phyloP scores from a whole-genome alignment of 495 filamentous ascomycete genomes.

The Thozetella sp. region DNA sequence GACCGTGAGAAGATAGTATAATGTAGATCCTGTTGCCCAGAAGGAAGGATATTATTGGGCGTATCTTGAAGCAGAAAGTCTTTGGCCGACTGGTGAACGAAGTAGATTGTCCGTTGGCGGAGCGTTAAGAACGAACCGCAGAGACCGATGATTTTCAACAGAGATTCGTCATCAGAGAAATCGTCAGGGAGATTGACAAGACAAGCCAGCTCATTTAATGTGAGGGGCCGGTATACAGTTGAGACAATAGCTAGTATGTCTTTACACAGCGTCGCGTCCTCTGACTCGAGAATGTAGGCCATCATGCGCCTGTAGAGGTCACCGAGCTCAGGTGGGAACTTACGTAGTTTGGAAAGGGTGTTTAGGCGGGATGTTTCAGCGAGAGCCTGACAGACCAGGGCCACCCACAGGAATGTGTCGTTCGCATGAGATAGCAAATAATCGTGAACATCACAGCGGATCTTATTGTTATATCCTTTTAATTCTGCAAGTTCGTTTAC shows the following conservation, averaged over 20 bases:
- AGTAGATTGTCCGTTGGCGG: constrained; percentile 21
- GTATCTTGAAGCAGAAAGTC: constrained; percentile 22
- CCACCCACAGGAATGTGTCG: constrained; percentile 34
- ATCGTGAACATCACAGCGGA: constrained; percentile 12
- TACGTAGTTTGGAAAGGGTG: constrained; percentile 6
- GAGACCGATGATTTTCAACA: constrained; percentile 12
- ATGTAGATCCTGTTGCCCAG: constrained; percentile 1
- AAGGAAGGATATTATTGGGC: background rate
- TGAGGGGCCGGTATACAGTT: constrained; percentile 16
- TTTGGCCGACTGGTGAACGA: constrained; percentile 40
- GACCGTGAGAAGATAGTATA: constrained; percentile 25
- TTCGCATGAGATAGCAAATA: constrained; percentile 21
- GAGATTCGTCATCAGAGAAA: background rate
- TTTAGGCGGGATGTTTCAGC: background rate
- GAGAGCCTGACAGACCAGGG: constrained; percentile 26
- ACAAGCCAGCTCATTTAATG: constrained; percentile 14
- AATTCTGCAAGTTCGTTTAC: constrained; percentile 15
- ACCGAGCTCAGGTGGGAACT: constrained; percentile 13
- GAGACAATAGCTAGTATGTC: constrained; percentile 9
- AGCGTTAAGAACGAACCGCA: constrained; percentile 28
- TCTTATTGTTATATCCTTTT: constrained; percentile 9
- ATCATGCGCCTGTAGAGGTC: constrained; percentile 22
- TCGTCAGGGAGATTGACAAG: constrained; percentile 5
- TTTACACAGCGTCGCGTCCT: constrained; percentile 9
- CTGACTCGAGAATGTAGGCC: constrained; percentile 6